Evolutionary conservation across 2,329 filamentous ascomycete species (phyloP).

Genomic region (Xylaria sp.): DNA sequence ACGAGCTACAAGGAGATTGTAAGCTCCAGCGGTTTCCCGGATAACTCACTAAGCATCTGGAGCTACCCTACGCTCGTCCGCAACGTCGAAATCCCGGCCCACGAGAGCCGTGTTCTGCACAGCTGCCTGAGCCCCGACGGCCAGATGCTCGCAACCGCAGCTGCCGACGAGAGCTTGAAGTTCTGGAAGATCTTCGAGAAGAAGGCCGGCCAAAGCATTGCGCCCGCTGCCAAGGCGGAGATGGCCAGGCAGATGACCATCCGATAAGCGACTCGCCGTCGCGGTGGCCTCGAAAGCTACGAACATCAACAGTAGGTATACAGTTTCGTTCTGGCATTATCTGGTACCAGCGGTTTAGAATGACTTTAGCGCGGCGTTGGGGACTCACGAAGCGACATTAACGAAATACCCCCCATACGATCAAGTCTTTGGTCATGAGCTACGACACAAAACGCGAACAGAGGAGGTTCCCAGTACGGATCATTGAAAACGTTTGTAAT

Average conservation of each 20-base stretch:
- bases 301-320: slow-evolving; percentile 41
- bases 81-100: slow-evolving; percentile 96
- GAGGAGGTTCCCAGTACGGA: slow-evolving; percentile 26
- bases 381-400: slow-evolving; percentile 27
- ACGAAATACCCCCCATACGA: slow-evolving; percentile 32
- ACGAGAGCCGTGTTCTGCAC: slow-evolving; percentile 96
- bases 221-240: slow-evolving; percentile 77
- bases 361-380: slow-evolving; percentile 41
- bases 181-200: slow-evolving; percentile 99
- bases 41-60: slow-evolving; percentile 99
- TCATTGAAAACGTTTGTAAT: slow-evolving; percentile 23
- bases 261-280: slow-evolving; percentile 56
- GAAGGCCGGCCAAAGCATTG: slow-evolving; percentile 78
- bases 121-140: slow-evolving; percentile 96
- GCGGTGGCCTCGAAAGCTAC: slow-evolving; percentile 31
- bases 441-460: slow-evolving; percentile 29
- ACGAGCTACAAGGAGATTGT: slow-evolving; percentile 97
- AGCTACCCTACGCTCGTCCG: slow-evolving; percentile 96
- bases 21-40: slow-evolving; percentile 96
- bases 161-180: slow-evolving; percentile 95
- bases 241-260: slow-evolving; percentile 97
- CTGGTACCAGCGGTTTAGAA: slow-evolving; percentile 37
- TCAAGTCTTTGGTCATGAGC: slow-evolving; percentile 38
- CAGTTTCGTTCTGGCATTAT: slow-evolving; percentile 40
- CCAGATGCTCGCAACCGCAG: slow-evolving; percentile 95